These are phyloP conservation scores for Pseudogymnoascus pannorum DNA, from an alignment of 2,329 filamentous ascomycete species.

Conservation along the genomic window DNA sequence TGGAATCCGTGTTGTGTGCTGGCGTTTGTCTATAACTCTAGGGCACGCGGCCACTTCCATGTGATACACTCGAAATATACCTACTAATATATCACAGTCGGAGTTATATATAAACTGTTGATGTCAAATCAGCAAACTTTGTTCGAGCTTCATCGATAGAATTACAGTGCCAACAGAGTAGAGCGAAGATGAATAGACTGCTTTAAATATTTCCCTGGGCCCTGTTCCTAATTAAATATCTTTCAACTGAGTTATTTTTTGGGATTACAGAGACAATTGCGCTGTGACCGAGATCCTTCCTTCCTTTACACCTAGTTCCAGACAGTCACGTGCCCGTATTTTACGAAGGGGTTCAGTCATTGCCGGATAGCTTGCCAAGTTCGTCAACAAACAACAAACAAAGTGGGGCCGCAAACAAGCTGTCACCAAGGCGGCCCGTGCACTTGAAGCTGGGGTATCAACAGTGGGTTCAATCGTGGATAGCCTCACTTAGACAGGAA, in stretches of 20 bases:
- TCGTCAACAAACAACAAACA: neutral
- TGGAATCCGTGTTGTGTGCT: no score
- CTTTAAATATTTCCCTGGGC: neutral
- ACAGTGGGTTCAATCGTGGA: neutral
- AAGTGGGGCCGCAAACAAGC: constrained; percentile 6
- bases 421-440: neutral
- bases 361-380: neutral
- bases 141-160: neutral
- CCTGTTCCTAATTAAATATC: neutral
- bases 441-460: neutral
- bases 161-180: neutral
- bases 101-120: neutral
- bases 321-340: neutral
- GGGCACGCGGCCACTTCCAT: neutral
- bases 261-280: neutral
- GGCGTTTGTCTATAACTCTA: neutral
- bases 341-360: neutral
- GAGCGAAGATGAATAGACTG: neutral
- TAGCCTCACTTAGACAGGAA: neutral
- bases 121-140: neutral
- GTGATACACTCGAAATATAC: neutral
- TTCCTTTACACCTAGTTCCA: neutral
- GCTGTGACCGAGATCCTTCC: neutral
- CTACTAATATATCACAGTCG: neutral
- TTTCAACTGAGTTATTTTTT: neutral